Evolutionary conservation across 176 grass and related monocot species (phyloP).

Genomic region (Ampelocalamus luodianensis): DNA sequence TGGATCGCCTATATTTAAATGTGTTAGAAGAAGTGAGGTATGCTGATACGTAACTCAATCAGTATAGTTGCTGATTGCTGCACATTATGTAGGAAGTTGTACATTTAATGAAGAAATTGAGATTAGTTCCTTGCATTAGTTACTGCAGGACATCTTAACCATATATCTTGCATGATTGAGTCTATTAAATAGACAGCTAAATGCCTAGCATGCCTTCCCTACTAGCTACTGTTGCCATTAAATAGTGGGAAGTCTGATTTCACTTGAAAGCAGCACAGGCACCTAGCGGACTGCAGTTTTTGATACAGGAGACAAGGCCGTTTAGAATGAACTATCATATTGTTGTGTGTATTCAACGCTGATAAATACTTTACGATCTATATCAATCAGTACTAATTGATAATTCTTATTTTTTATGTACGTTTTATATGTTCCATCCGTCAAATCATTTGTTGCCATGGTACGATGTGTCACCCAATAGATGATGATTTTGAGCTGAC

Average conservation of each 20-base stretch:
- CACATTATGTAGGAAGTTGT: neutral
- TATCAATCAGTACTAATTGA: neutral
- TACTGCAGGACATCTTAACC: neutral
- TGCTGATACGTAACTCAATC: constrained; percentile 30
- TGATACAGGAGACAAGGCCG: neutral
- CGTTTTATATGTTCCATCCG: neutral
- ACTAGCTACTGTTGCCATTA: constrained; percentile 7
- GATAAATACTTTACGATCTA: neutral
- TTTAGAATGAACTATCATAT: neutral
- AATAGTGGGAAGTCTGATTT: neutral
- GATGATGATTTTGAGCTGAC: constrained; percentile 13
- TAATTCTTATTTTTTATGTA: neutral
- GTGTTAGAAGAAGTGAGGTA: constrained; percentile 95
- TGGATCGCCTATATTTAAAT: constrained; percentile 98
- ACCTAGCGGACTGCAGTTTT: neutral
- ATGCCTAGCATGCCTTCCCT: neutral
- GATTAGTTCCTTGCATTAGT: neutral
- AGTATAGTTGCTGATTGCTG: constrained; percentile 4
- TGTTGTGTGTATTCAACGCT: neutral
- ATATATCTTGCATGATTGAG: neutral
- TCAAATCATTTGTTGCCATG: neutral
- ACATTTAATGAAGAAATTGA: neutral
- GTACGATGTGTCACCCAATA: neutral
- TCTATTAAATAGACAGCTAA: constrained; percentile 25
- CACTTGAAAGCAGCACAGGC: neutral